Evolutionary conservation across 306 rosid genomes (phyloP), one percentile per base, ranked within the genome.

Genomic region (Crataegus laevigata): DNA sequence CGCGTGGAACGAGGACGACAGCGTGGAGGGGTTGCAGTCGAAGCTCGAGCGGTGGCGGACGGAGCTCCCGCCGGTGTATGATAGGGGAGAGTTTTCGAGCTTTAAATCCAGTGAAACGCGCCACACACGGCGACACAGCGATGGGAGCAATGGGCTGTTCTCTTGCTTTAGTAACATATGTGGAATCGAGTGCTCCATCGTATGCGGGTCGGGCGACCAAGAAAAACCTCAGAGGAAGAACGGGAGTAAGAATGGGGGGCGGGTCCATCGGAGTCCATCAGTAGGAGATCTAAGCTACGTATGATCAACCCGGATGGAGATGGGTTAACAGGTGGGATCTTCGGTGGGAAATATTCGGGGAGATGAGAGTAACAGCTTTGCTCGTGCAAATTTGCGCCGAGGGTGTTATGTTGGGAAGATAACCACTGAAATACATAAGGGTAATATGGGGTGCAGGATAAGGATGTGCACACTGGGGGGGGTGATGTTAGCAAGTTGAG

Each of bases 101-200:
- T 18, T 21, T 32, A 57, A 61, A 0, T 36, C 86, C 1, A 81
- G 61, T 42, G 87, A 77, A 51, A 25, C 54, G 30, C 67, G 50
- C 14, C 91, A 75, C 38, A 15, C 30, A 8, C 86, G 87, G 18
- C 87, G 92, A 52, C 85, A 80, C 43, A 82, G 83, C 0, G 89
- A 92, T 9, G 90, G 85, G 11, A 85, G 80, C 4, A 78, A 54
- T 55, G 96, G 99, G 0, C 70, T 92, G 26, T 96, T 96, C 79
- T 96, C 99, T 5, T 96, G 99, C 81, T 96, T 96, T 71, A 96
- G 99, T 68, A 92, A 89, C 40, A 90, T 96, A 0, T 96, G 98
- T 63, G 99, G 99, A 2, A 82, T 88, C 40, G 86, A 96, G 63
- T 96, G 98, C 77, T 81, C 93, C 75, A 90, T 96, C 0, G 97